Evolutionary conservation across 73 alveolate genomes (phyloP), one percentile per base, ranked within the genome.

Genomic region (Paramecium octaurelia): DNA sequence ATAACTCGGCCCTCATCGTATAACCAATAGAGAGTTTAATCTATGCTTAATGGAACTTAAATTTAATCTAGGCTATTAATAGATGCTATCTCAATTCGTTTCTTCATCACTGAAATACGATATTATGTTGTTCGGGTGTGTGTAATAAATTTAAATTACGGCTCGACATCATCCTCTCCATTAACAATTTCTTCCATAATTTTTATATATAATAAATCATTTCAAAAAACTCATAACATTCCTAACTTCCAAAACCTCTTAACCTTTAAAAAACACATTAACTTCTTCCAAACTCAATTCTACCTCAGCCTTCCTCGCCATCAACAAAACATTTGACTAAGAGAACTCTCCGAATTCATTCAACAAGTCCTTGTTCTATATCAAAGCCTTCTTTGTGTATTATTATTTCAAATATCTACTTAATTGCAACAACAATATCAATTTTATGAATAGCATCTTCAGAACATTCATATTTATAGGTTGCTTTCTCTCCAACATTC

Each of bases 211-310:
- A 34, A 73, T 73, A 73, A 73, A 73, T 73, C 57, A 34, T 36
- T 73, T 73, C 87, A 73, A 73, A 73, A 73, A 73, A 23, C 87
- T 20, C 57, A 73, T 73, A 20, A 80, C 50, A 40, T 27, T n/a
- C 35, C 29, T 42, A 44, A 31, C 35, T 20, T 48, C 91, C 42
- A 40, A 11, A 40, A 31, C 75, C 50, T 80, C 91, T 42, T 31
- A 31, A 16, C 91, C 91, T 80, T 42, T 42, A 48, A 80, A 80
- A 64, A 80, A 80, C 6, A 12, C 75, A 23, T 46, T 48, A 18
- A 42, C 70, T 42, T 80, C 91, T 80, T 80, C 91, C 29, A 80
- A 40, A 48, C 77, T 80, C 20, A 80, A 80, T 80, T 42, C 50
- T 14, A 80, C 70, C 16, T 35, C 73, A 1, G 76, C 91, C 16